Conservation (phyloP, 106 monocot genomes). For the Ottelia alismoides region DNA sequence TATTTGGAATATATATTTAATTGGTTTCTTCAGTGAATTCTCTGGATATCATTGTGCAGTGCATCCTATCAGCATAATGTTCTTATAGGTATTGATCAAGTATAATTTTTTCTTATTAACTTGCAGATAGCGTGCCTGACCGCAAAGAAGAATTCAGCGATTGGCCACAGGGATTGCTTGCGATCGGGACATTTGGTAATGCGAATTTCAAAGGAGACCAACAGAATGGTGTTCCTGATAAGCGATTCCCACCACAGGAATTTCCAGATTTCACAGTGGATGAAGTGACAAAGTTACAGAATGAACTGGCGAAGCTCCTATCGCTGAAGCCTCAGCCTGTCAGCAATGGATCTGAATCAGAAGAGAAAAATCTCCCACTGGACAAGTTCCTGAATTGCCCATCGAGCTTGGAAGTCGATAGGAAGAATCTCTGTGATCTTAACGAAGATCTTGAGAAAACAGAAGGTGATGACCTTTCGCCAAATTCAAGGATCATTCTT, state of each 20-base stretch:
- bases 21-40: neutral
- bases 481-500: constrained; percentile 21
- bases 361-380: neutral
- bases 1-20: neutral
- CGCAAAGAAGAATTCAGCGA: constrained; percentile 55
- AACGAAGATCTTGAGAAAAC: constrained; percentile 3
- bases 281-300: constrained; percentile 38
- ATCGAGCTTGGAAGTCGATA: neutral
- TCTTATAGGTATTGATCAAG: neutral
- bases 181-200: constrained; percentile 62
- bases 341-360: no score
- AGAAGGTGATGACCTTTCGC: constrained; percentile 23
- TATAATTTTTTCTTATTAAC: neutral
- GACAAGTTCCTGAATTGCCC: neutral
- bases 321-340: neutral
- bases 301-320: constrained; percentile 33
- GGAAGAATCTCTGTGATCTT: neutral
- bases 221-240: neutral
- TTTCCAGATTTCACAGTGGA: constrained; percentile 33
- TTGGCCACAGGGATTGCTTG: constrained; percentile 57
- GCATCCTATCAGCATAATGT: neutral
- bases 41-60: neutral
- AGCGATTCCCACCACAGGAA: neutral
- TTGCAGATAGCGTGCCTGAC: neutral
- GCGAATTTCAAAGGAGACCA: neutral